Conservation (phyloP, 1,284 basidiomycete species). For the Austroboletus novae-zelandiae region DNA sequence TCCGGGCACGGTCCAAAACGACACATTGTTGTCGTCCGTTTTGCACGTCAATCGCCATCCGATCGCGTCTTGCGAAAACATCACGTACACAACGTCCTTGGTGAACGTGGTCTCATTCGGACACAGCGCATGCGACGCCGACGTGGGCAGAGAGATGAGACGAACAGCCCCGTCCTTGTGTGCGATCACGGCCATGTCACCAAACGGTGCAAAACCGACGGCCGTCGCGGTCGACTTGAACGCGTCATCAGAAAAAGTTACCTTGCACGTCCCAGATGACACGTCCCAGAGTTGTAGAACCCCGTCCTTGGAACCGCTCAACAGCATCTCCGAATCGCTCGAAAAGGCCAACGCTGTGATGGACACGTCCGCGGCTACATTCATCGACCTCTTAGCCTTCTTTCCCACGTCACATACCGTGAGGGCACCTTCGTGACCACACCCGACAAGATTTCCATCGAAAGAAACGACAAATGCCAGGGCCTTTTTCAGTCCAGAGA, state of each 20-base stretch:
- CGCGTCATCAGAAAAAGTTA: not conserved
- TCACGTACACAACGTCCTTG: not conserved
- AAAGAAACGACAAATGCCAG: conserved; percentile 5
- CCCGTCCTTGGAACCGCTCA: conserved; percentile 8
- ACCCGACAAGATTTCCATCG: conserved; percentile 5
- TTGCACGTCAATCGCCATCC: conserved; percentile 5
- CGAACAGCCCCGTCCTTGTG: conserved; percentile 7
- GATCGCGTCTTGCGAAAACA: conserved; percentile 4
- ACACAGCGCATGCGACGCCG: conserved; percentile 4
- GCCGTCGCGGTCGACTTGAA: not conserved
- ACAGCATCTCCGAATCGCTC: conserved; percentile 4
- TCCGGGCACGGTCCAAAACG: conserved; percentile 8
- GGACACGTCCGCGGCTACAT: conserved; percentile 1
- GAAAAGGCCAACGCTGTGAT: conserved; percentile 8
- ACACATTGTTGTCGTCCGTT: not conserved
- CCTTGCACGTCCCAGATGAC: conserved; percentile 6
- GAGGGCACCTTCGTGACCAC: conserved; percentile 13
- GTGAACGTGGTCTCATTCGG: conserved; percentile 4
- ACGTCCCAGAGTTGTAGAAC: conserved; percentile 8
- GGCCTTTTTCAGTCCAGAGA: conserved; percentile 11
- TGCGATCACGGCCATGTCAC: conserved; percentile 5
- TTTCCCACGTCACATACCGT: conserved; percentile 12
- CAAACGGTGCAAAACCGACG: conserved; percentile 3
- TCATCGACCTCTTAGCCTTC: conserved; percentile 3
- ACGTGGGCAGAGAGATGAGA: not conserved